Evolutionary conservation across 306 rosid genomes (phyloP).

Genomic region (Quercus rubra): DNA sequence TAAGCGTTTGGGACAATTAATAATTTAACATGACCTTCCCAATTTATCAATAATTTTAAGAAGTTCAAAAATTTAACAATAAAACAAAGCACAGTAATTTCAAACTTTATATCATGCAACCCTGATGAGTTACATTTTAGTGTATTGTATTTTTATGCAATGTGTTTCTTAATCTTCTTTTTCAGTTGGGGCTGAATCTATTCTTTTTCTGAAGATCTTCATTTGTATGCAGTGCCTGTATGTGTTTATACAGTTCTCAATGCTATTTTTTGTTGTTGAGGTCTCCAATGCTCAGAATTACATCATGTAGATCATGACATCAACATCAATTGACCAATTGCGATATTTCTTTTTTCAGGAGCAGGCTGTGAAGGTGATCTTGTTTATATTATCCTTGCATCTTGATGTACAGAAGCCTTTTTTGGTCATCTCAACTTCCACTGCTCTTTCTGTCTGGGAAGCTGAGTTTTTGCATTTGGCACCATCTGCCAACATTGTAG

Average conservation of each 20-base stretch:
- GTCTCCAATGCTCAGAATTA: neutral
- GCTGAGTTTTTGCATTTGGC: constrained; percentile 36
- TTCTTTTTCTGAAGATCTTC: neutral
- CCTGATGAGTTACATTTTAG: neutral
- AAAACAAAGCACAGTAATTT: neutral
- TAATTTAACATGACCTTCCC: too few species aligned
- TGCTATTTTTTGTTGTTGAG: neutral
- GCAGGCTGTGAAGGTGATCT: constrained; percentile 38
- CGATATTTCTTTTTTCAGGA: constrained; percentile 24
- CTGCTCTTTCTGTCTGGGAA: constrained; percentile 41
- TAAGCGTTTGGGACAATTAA: too few species aligned
- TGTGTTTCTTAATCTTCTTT: neutral
- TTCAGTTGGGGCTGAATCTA: too few species aligned
- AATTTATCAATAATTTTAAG: too few species aligned
- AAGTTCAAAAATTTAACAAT: too few species aligned
- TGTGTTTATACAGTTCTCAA: neutral
- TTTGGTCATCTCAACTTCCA: constrained; percentile 37
- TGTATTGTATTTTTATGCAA: neutral
- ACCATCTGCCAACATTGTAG: constrained; percentile 40
- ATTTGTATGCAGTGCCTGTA: neutral
- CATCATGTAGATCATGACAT: neutral
- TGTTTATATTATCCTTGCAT: constrained; percentile 34
- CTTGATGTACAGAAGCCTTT: constrained; percentile 30
- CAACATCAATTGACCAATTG: neutral
- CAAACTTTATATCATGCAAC: neutral